Base-by-base conservation (phyloP, 371 early-diverging fungal genomes). In the Mucor sp. region DNA sequence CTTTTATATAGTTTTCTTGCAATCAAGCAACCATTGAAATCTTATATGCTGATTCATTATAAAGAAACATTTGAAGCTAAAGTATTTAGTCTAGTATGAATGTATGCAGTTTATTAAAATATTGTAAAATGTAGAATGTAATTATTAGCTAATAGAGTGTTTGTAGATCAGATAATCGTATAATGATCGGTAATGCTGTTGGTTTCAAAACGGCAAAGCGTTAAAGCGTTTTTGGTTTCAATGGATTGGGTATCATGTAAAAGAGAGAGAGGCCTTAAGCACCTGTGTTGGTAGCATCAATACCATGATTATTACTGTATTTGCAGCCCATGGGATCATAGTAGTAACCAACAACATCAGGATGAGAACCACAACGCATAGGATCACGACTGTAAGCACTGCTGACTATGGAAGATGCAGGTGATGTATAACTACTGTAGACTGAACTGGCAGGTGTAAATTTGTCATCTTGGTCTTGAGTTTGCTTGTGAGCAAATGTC, bases 311-410 rank as follows among this genome's bases (percentile, higher is more conserved):
- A 39, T 33, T 44, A 63, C 66, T 63, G 35, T n/a, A 68, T 25
- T 63, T 57, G 27, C 72, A 60, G 23, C 79, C 75, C 79, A 81
- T 79, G 15, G 79, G 82, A 66, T 81, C 82, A 61, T 74, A 58
- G 47, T 66, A 79, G 6, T 62, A n/a, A 6, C 82, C 82, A 39
- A 81, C 64, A 6, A 74, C 63, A 50, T 74, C 74, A 53, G 83
- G 78, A 56, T 66, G 72, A 57, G 67, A 67, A 30, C 68, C 72
- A 32, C 71, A 75, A 41, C 80, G 73, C 75, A 74, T 82, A 19
- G 83, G 83, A 64, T 82, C 83, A 56, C 73, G 69, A 27, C 68
- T 59, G 58, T 69, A 80, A 66, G 71, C 69, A 39, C 56, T 43
- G 25, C 44, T 65, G 32, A 50, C 39, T 33, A 58, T 21, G 9